Conservation (phyloP, 2,329 filamentous ascomycete genomes). For the Phialophora expanda region DNA sequence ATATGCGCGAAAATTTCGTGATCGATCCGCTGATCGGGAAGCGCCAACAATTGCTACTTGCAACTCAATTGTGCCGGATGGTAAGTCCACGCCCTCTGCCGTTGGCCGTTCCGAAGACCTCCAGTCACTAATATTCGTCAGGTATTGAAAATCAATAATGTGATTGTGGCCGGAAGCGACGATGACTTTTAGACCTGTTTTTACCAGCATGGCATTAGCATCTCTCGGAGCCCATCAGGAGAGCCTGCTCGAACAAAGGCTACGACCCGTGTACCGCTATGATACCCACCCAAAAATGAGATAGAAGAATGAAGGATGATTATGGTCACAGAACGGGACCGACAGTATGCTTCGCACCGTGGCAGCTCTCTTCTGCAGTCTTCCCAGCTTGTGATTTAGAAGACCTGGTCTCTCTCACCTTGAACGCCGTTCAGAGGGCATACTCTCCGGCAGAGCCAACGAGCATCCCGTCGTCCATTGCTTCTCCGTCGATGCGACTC, state of each 20-base stretch:
- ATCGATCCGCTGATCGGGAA: slow-evolving; percentile 99
- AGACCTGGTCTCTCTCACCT: neutral
- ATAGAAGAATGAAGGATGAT: slow-evolving; percentile 27
- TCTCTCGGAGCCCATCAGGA: slow-evolving; percentile 18
- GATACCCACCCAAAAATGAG: slow-evolving; percentile 26
- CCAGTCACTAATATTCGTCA: slow-evolving; percentile 13
- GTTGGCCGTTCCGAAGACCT: neutral
- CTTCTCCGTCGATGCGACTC: neutral
- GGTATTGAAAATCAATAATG: slow-evolving; percentile 86
- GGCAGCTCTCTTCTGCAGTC: neutral
- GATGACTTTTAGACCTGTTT: slow-evolving; percentile 71
- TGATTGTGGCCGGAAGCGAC: slow-evolving; percentile 86
- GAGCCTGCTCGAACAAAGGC: slow-evolving; percentile 21
- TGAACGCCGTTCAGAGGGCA: neutral
- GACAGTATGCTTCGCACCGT: neutral
- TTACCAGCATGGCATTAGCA: slow-evolving; percentile 16
- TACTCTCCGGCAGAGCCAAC: neutral
- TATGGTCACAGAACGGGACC: neutral
- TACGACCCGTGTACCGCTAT: slow-evolving; percentile 24
- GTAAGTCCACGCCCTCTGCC: slow-evolving; percentile 44
- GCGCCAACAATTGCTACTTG: slow-evolving; percentile 93
- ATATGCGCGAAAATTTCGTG: slow-evolving; percentile 98
- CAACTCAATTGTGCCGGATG: slow-evolving; percentile 97
- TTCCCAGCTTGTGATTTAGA: neutral
- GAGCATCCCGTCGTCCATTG: neutral